Base-by-base conservation (phyloP, 176 grass and related monocot species). In the Rhynchospora pubera region DNA sequence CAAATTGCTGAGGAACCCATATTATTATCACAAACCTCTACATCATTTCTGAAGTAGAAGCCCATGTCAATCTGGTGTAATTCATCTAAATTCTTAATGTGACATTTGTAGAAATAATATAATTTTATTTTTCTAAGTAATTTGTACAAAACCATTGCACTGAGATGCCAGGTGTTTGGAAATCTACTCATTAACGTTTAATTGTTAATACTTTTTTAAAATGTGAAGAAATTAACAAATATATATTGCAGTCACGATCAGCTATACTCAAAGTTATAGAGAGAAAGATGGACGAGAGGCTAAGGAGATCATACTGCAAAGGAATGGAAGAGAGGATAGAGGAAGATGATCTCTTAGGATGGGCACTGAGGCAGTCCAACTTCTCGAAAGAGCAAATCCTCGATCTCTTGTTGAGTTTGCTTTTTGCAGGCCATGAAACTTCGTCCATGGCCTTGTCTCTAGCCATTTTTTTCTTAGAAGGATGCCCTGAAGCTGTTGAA, bases 401-500 rank as follows among this genome's bases (percentile, higher is more conserved):
- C n/a, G 96, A 99, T 84, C 92, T 99, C 10, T 80, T 99, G 77
- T 79, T 99, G 16, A 95, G 96, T 83, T 70, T 99, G 91, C 92
- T 99, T 18, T 95, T 99, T 7, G 96, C 90, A 0, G 96, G 96
- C 26, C 96, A 99, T 5, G 96, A 99, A 84, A 99, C 96, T 5
- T 99, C 96, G 22, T 99, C 95, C 21, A 93, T 88, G 84, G 96
- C 96, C 14, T 87, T 99, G 16, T 68, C 92, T 47, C 85, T 99
- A 11, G 91, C 87, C 46, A 95, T 99, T 69, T 99, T 91, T 79
- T 99, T 99, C 87, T 86, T 99, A 0, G 85, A 99, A 85, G 84
- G 75, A n/a, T 99, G 92, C 59, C 96, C 90, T 1, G 88, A 75
- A 83, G 96, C 96, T 3, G 79, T 91, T 14, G 51, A 85, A 81